A percentile compares a stretch with the other conserved stretches of the same genome.
These are phyloP conservation scores for Fusarium succisae DNA, from an alignment of 2,329 filamentous ascomycete species.

Conservation along the genomic window DNA sequence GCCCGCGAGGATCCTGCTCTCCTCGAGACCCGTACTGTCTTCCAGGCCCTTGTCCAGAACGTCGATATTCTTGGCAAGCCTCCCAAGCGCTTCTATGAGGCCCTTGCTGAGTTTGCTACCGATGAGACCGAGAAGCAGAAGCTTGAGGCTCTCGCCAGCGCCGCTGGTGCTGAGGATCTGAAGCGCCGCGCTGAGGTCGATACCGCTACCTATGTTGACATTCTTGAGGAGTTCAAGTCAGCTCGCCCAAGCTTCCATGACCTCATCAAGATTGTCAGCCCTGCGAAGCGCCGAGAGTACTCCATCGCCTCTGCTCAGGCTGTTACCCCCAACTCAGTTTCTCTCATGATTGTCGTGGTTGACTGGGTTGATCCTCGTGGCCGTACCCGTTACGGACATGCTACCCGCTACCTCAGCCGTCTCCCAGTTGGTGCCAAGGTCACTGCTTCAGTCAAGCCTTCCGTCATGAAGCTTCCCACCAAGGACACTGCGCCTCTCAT, in stretches of 20 bases:
- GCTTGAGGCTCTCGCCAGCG: conserved; percentile 78
- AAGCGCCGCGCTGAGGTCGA: conserved; percentile 92
- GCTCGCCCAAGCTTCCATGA: conserved; percentile 90
- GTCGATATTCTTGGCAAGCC: conserved; percentile 97
- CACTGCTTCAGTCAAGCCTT: conserved; percentile 95
- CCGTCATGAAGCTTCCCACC: conserved; percentile 96
- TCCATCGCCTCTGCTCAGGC: conserved; percentile 98
- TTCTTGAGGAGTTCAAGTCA: conserved; percentile 88
- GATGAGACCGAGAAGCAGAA: conserved; percentile 85
- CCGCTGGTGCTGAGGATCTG: conserved; percentile 87
- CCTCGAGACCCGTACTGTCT: conserved; percentile 89
- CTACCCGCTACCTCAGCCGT: conserved; percentile 85
- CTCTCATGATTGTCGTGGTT: conserved; percentile 96
- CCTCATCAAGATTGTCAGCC: conserved; percentile 84
- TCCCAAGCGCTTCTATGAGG: conserved; percentile 97
- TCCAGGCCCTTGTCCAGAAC: conserved; percentile 91
- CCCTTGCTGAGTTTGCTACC: conserved; percentile 83
- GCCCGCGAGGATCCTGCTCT: conserved; percentile 79
- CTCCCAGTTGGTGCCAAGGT: conserved; percentile 80
- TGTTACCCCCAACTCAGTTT: conserved; percentile 87
- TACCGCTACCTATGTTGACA: conserved; percentile 88
- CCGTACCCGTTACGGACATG: conserved; percentile 90
- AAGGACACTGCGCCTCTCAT: conserved; percentile 92
- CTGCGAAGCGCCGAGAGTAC: conserved; percentile 97
- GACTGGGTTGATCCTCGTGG: conserved; percentile 92